Percentiles rank a stretch among this genome's conserved stretches.
These are phyloP conservation scores for Starmerella apis DNA, from an alignment of 805 yeast species.

Conservation along the genomic window DNA sequence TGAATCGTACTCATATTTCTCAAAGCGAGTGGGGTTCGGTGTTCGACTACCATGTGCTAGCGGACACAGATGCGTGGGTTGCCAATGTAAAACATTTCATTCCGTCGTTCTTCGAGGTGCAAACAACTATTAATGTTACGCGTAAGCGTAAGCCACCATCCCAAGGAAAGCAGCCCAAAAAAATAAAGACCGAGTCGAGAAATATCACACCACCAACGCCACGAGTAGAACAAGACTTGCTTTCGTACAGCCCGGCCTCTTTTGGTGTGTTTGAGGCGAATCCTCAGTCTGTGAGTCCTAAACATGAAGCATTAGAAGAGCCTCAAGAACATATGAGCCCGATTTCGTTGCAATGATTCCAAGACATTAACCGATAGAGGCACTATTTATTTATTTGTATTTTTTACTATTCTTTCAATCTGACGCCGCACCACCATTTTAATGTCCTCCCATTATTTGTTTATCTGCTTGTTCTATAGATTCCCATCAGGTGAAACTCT, in stretches of 20 bases:
- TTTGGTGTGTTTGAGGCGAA: conserved; percentile 1
- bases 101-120: conserved; percentile 55
- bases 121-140: conserved; percentile 26
- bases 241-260: not conserved
- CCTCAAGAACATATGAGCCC: conserved; percentile 5
- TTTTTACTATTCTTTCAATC: not conserved
- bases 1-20: conserved; percentile 58
- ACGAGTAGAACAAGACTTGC: not conserved
- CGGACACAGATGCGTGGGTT: conserved; percentile 81
- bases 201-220: not conserved
- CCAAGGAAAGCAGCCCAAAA: conserved; percentile 8
- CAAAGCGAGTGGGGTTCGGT: conserved; percentile 52
- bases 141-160: conserved; percentile 12
- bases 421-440: no score
- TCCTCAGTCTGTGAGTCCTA: not conserved
- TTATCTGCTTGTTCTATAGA: no score
- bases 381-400: not conserved
- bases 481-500: no score
- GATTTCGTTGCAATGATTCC: not conserved
- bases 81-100: conserved; percentile 41
- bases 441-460: no score
- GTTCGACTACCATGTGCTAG: conserved; percentile 67
- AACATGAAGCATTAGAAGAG: not conserved
- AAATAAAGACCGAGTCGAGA: conserved; percentile 15
- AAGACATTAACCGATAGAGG: not conserved